Conservation (phyloP, 768 basidiomycete species). For the Arthromyces matolae region DNA sequence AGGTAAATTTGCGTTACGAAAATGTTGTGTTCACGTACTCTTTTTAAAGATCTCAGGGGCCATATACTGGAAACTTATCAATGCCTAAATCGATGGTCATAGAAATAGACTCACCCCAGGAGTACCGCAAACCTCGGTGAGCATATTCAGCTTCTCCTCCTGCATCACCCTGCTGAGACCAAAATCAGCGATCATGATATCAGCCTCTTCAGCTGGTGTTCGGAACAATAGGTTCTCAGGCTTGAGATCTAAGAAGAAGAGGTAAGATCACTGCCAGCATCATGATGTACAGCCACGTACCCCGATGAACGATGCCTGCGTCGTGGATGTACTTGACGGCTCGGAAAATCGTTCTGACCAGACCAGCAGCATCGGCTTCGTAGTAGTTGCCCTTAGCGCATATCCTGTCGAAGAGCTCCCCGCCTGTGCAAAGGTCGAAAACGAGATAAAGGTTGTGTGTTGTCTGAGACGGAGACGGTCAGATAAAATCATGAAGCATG, state of each 20-base stretch:
- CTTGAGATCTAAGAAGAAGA: slow-evolving; percentile 66
- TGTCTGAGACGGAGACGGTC: slow-evolving; percentile 46
- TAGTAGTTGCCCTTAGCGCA: slow-evolving; percentile 97
- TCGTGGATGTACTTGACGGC: slow-evolving; percentile 92
- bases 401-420: slow-evolving; percentile 97
- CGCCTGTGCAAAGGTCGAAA: slow-evolving; percentile 95
- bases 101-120: slow-evolving; percentile 79
- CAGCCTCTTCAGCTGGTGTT: slow-evolving; percentile 81
- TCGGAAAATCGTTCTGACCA: slow-evolving; percentile 81
- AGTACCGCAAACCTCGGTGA: slow-evolving; percentile 96
- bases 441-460: slow-evolving; percentile 90
- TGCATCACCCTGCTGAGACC: slow-evolving; percentile 92
- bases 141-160: slow-evolving; percentile 77
- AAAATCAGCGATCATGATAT: slow-evolving; percentile 97
- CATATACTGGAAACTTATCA: too few species aligned
- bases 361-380: slow-evolving; percentile 87
- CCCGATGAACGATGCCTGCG: slow-evolving; percentile 90
- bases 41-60: slow-evolving; percentile 96
- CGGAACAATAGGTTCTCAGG: slow-evolving; percentile 98
- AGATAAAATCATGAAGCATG: neutral
- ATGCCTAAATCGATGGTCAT: too few species aligned
- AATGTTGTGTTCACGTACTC: slow-evolving; percentile 49
- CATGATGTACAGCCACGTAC: slow-evolving; percentile 34
- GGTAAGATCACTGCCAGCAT: neutral
- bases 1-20: slow-evolving; percentile 2